phyloP scores from a whole-genome alignment of 2,329 filamentous ascomycete species.

The Sclerotinia spermophila region DNA sequence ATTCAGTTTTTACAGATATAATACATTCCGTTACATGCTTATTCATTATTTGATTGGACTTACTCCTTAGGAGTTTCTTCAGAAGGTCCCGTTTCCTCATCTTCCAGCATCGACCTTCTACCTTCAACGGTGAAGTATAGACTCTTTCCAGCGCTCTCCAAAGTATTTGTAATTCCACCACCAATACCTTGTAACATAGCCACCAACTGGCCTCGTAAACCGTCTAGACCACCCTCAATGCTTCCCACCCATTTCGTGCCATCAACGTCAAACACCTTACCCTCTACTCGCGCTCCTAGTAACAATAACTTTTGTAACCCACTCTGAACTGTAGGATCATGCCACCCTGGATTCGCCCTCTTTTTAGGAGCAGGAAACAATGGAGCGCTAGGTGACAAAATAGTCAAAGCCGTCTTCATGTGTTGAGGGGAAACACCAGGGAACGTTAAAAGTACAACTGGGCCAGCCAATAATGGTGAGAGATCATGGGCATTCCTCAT shows the following conservation, averaged over 20 bases:
- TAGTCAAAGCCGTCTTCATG: conserved; percentile 72
- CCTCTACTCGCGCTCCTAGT: conserved; percentile 82
- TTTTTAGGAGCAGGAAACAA: conserved; percentile 76
- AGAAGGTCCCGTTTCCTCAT: conserved; percentile 47
- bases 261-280: conserved; percentile 45
- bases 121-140: conserved; percentile 87
- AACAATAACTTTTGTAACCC: conserved; percentile 85
- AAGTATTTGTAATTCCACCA: conserved; percentile 68
- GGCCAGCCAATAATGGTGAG: conserved; percentile 74
- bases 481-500: conserved; percentile 56
- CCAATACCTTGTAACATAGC: conserved; percentile 76
- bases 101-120: conserved; percentile 75
- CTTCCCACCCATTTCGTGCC: conserved; percentile 63
- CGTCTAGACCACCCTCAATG: conserved; percentile 77
- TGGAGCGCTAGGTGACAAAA: conserved; percentile 68
- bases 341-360: conserved; percentile 72
- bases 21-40: conserved; percentile 26
- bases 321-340: conserved; percentile 74
- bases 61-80: conserved; percentile 19
- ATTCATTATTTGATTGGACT: conserved; percentile 24
- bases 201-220: conserved; percentile 77
- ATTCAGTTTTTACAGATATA: conserved; percentile 29
- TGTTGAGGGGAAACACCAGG: conserved; percentile 81
- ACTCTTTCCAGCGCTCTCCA: conserved; percentile 77
- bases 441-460: conserved; percentile 74